These are phyloP conservation scores for Aegilops longissima DNA, from an alignment of 176 grass and related monocot species.

Conservation along the genomic window DNA sequence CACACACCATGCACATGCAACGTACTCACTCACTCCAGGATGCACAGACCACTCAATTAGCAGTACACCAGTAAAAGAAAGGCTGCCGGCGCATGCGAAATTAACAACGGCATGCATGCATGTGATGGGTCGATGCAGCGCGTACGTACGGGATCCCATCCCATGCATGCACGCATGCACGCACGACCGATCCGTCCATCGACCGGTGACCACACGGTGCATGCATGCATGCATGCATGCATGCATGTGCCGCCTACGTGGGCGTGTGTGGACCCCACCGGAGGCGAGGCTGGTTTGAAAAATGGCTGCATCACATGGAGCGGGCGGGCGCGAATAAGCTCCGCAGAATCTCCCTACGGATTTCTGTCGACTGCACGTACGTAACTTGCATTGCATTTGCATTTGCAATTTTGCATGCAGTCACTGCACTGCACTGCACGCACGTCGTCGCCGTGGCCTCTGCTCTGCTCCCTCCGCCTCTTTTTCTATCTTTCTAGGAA, in stretches of 20 bases:
- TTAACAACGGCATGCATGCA: too few relatives aligned
- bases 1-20: background rate
- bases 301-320: background rate
- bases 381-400: background rate
- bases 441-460: constrained; percentile 2
- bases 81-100: too few relatives aligned
- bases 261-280: too few relatives aligned
- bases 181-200: background rate
- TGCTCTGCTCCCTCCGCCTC: background rate
- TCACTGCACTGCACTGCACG: background rate
- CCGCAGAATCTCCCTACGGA: background rate
- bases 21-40: too few relatives aligned
- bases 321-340: background rate
- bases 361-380: background rate
- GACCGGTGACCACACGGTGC: background rate
- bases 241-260: background rate
- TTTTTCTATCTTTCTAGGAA: constrained; percentile 17
- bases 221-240: background rate
- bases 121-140: background rate
- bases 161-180: background rate
- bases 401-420: background rate
- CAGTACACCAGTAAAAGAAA: too few relatives aligned
- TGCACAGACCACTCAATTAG: too few relatives aligned
- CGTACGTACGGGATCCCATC: constrained; percentile 12
- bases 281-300: background rate